These are phyloP conservation scores for Myxozyma monticola DNA, from an alignment of 805 yeast species.

Conservation along the genomic window DNA sequence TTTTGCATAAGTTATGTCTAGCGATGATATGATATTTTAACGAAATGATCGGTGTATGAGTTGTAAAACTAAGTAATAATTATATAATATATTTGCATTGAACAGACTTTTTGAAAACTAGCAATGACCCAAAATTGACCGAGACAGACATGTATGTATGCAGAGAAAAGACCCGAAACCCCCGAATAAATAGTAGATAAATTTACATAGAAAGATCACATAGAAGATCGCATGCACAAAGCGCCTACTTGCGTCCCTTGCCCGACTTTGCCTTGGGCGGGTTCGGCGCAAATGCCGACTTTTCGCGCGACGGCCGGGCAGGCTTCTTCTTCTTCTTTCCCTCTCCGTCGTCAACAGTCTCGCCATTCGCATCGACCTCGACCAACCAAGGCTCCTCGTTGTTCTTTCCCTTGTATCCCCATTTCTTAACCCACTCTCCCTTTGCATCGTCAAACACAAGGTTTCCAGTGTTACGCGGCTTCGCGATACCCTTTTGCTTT, in stretches of 20 bases:
- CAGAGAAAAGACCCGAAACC: too few relatives aligned
- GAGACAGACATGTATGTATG: too few relatives aligned
- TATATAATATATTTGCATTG: too few relatives aligned
- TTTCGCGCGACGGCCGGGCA: neutral
- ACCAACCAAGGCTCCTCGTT: conserved; percentile 96
- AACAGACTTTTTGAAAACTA: too few relatives aligned
- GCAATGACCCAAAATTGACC: too few relatives aligned
- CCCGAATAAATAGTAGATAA: too few relatives aligned
- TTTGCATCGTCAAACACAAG: conserved; percentile 83
- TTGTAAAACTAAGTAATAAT: too few relatives aligned
- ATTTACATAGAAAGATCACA: too few relatives aligned
- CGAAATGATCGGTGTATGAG: neutral
- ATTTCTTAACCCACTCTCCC: conserved; percentile 95
- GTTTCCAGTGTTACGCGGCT: conserved; percentile 79
- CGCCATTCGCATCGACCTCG: conserved; percentile 78
- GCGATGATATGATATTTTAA: neutral
- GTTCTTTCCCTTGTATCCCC: conserved; percentile 97
- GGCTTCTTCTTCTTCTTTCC: conserved; percentile 10
- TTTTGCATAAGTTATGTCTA: too few relatives aligned
- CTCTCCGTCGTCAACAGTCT: conserved; percentile 48
- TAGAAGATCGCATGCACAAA: too few relatives aligned
- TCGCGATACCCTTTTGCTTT: conserved; percentile 90
- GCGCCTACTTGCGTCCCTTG: too few relatives aligned
- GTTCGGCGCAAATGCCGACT: neutral
- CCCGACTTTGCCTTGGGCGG: too few relatives aligned